phyloP scores from a whole-genome alignment of 441 rosid species.

The Melastoma candidum region DNA sequence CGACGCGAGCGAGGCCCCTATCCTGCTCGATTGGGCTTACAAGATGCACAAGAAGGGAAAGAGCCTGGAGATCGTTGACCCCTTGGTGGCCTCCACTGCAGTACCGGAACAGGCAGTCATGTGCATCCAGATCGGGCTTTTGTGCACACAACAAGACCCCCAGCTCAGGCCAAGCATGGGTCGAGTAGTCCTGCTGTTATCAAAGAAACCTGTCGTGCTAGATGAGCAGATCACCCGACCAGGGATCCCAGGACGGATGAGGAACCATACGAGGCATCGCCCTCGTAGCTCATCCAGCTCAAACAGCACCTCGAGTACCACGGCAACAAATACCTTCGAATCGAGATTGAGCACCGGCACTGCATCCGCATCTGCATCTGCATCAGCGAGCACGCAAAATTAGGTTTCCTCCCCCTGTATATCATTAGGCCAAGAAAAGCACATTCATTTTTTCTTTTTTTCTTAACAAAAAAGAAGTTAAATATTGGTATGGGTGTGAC shows the following conservation, averaged over 20 bases:
- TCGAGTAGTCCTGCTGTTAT: constrained; percentile 53
- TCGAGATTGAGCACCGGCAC: too few species aligned
- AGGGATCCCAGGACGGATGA: constrained; percentile 39
- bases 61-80: constrained; percentile 64
- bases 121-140: constrained; percentile 67
- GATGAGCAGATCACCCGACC: constrained; percentile 62
- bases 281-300: too few species aligned
- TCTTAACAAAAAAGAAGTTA: too few species aligned
- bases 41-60: constrained; percentile 53
- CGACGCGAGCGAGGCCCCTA: constrained; percentile 33
- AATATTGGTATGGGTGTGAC: too few species aligned
- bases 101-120: constrained; percentile 37
- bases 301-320: too few species aligned
- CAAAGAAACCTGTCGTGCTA: constrained; percentile 45
- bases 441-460: too few species aligned
- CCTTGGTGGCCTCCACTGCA: constrained; percentile 37
- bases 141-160: constrained; percentile 81
- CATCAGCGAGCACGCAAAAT: too few species aligned
- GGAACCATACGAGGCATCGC: too few species aligned
- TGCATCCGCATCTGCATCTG: too few species aligned
- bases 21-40: constrained; percentile 85
- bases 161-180: constrained; percentile 49
- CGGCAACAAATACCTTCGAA: too few species aligned
- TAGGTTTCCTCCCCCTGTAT: too few species aligned
- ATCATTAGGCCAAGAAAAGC: too few species aligned